Evolutionary conservation across 202 grass and related monocot genomes (phyloP).

Genomic region (Carex arenaria): DNA sequence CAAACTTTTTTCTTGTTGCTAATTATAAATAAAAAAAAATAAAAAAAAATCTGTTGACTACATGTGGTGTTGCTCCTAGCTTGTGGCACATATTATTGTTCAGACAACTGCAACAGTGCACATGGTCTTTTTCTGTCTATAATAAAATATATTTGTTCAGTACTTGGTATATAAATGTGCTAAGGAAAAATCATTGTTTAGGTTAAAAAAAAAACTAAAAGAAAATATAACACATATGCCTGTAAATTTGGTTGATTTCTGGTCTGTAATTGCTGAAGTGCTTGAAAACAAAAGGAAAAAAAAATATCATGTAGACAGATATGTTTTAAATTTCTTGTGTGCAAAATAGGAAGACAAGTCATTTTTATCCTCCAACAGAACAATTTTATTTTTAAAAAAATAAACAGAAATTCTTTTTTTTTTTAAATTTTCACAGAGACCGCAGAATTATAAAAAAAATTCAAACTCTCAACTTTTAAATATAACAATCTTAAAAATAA

Average conservation of each 20-base stretch:
- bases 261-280: background rate
- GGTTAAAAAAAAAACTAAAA: background rate
- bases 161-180: background rate
- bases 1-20: background rate
- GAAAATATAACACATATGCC: background rate
- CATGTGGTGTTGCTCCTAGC: background rate
- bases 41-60: background rate
- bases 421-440: too few relatives aligned
- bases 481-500: too few relatives aligned
- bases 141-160: background rate
- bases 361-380: background rate
- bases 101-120: background rate
- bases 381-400: background rate
- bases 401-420: too few relatives aligned
- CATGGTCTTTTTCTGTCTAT: background rate
- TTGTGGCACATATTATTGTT: background rate
- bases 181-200: background rate
- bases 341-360: background rate
- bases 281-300: background rate
- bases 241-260: background rate
- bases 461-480: too few relatives aligned
- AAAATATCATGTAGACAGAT: background rate
- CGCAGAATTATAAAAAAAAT: too few relatives aligned
- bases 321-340: conserved; percentile 4
- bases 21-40: background rate